phyloP scores from a whole-genome alignment of 2,329 filamentous ascomycete genomes.

The Ascochyta pisi region DNA sequence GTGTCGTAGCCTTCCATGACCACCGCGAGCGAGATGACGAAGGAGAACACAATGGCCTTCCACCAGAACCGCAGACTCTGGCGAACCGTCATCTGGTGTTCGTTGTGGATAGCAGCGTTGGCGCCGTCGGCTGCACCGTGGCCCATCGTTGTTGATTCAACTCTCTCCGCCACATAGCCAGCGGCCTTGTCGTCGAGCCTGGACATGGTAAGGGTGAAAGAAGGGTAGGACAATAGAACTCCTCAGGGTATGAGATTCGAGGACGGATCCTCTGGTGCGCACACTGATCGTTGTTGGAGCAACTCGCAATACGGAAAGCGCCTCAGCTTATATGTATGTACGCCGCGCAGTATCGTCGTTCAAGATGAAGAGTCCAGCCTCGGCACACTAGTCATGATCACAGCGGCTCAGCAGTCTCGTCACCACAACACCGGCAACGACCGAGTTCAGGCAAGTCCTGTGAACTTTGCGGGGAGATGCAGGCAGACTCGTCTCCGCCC shows the following conservation, averaged over 20 bases:
- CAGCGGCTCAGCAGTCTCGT: conserved; percentile 17
- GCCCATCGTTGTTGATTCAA: conserved; percentile 21
- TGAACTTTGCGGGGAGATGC: conserved; percentile 30
- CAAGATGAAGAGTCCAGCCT: conserved; percentile 14
- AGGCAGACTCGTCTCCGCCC: conserved; percentile 13
- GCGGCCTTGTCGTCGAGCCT: conserved; percentile 25
- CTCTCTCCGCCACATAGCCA: conserved; percentile 29
- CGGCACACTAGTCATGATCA: conserved; percentile 14
- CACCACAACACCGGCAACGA: conserved; percentile 21
- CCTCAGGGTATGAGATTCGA: conserved; percentile 1
- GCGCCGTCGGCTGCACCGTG: conserved; percentile 24
- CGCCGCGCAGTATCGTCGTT: conserved; percentile 3
- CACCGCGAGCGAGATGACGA: conserved; percentile 84
- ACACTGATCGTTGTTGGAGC: conserved; percentile 2
- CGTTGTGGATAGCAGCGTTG: conserved; percentile 47
- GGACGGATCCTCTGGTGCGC: conserved; percentile 1
- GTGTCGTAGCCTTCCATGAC: conserved; percentile 90
- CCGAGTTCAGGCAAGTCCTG: conserved; percentile 20
- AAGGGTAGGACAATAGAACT: background rate
- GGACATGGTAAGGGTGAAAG: conserved; percentile 11
- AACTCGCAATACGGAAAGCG: background rate
- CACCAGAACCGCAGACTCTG: conserved; percentile 81
- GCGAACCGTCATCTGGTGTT: conserved; percentile 60
- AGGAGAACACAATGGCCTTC: conserved; percentile 80
- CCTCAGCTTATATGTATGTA: conserved; percentile 16